These are phyloP conservation scores for Zostera marina DNA, from an alignment of 116 monocot genomes.

Conservation along the genomic window DNA sequence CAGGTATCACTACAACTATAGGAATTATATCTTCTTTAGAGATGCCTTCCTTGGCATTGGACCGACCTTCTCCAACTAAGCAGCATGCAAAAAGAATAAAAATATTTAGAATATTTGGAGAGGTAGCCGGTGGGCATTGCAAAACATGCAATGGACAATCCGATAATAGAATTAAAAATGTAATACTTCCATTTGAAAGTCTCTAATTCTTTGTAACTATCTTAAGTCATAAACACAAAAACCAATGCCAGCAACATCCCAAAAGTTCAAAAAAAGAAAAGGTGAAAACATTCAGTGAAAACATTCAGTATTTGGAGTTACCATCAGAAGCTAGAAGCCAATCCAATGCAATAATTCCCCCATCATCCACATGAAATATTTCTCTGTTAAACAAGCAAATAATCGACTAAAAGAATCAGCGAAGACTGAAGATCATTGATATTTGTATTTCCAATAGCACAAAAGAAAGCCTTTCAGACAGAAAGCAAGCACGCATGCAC, in stretches of 20 bases:
- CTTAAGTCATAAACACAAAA: too few relatives aligned
- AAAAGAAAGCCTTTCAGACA: too few relatives aligned
- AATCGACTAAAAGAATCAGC: background rate
- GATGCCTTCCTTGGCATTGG: constrained; percentile 12
- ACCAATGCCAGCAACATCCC: background rate
- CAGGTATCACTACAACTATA: constrained; percentile 63
- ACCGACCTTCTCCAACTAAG: constrained; percentile 33
- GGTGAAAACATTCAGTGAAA: background rate
- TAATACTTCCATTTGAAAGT: too few relatives aligned
- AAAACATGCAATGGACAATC: too few relatives aligned
- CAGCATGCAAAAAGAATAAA: background rate
- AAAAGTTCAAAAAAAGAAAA: background rate
- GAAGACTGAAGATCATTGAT: too few relatives aligned
- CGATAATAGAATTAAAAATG: too few relatives aligned
- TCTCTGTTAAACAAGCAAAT: background rate
- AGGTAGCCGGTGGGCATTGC: too few relatives aligned
- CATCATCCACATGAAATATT: constrained; percentile 3
- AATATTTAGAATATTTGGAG: background rate
- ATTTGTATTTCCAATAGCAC: too few relatives aligned
- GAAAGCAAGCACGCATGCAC: too few relatives aligned
- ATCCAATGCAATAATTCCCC: constrained; percentile 7
- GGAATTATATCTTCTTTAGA: constrained; percentile 62
- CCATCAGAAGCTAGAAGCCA: constrained; percentile 10
- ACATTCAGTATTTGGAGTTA: background rate
- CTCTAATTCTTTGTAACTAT: too few relatives aligned